Evolutionary conservation across 139 green algal species (phyloP), one percentile per base, ranked within the genome.

Genomic region (Haematococcus lacustris): DNA sequence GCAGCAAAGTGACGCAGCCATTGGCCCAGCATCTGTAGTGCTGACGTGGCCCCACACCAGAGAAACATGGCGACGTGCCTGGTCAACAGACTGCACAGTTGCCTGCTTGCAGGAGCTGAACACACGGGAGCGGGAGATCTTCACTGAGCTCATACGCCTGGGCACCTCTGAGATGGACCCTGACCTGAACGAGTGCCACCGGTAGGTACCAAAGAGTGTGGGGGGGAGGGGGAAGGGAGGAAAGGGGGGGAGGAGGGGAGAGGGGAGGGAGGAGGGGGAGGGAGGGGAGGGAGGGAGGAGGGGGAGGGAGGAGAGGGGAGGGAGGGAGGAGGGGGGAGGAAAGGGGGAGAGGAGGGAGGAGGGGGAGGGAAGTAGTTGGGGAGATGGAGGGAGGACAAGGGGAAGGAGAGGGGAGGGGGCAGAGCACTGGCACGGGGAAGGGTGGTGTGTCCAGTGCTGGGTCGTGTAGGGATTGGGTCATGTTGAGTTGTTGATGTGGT

Each of bases 71-170:
- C 13, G 21, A 57, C 47, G 13, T 57, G 47, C 21, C 13, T 13
- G 21, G 47, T 21, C 47, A 13, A 57, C 47, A 13, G 13, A 57
- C 47, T 28, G 21, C 13, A 13, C 21, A 21, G 13, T 57, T 57
- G 47, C 21, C 47, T 21, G 47, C 47, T 57, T 13, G 21, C 67
- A 72, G 67, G 67, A 72, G 43, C 67, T 72, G 1, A 72, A 72
- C 34, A 38, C 23, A 28, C 67, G 67, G 47, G 67, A 72, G 43
- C 67, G 67, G 5, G 67, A 72, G 41, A 72, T 72, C 67, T 72
- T 72, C 47, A 64, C 41, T 17, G 67, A 72, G 32, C 67, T 72
- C 40, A 72, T 72, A 30, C 38, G 2, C 7, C n/a, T 59, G 13
- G 67, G 67, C 1, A 47, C 64, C 32, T 30, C 63, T 51, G 67